These are phyloP conservation scores for Hymenoscyphus scutula DNA, from an alignment of 2,329 filamentous ascomycete genomes.

Conservation along the genomic window DNA sequence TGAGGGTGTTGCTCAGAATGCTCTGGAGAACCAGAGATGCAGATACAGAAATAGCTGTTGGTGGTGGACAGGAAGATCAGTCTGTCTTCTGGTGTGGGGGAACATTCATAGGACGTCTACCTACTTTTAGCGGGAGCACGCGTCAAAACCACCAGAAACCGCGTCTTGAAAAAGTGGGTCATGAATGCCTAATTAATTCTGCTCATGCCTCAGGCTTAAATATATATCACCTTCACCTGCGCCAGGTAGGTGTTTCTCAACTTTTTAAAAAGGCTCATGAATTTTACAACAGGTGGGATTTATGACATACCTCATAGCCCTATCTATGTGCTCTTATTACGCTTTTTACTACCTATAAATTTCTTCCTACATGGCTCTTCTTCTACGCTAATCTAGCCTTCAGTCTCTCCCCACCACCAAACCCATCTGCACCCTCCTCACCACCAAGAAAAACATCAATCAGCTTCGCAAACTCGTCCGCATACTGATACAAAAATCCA, in stretches of 20 bases:
- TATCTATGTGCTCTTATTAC: too few relatives aligned
- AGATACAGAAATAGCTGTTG: not conserved
- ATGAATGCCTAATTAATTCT: not conserved
- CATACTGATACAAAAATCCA: conserved; percentile 26
- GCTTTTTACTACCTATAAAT: too few relatives aligned
- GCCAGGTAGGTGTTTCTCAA: too few relatives aligned
- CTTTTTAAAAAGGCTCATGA: too few relatives aligned
- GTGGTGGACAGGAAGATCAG: not conserved
- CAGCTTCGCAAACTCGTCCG: conserved; percentile 22
- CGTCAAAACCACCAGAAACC: not conserved
- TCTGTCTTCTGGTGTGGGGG: not conserved
- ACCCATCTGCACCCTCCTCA: not conserved
- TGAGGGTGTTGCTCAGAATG: not conserved
- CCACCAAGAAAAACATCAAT: conserved; percentile 23
- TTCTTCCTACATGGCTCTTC: too few relatives aligned
- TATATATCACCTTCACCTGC: too few relatives aligned
- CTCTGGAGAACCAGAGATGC: not conserved
- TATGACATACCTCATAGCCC: too few relatives aligned
- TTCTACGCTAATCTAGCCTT: not conserved
- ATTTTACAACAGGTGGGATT: too few relatives aligned
- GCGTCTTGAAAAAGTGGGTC: not conserved
- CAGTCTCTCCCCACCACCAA: not conserved
- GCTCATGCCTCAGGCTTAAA: too few relatives aligned
- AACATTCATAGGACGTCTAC: not conserved
- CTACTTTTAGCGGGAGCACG: not conserved